phyloP scores from a whole-genome alignment of 139 green algal species.

The Nannochloris sp. region DNA sequence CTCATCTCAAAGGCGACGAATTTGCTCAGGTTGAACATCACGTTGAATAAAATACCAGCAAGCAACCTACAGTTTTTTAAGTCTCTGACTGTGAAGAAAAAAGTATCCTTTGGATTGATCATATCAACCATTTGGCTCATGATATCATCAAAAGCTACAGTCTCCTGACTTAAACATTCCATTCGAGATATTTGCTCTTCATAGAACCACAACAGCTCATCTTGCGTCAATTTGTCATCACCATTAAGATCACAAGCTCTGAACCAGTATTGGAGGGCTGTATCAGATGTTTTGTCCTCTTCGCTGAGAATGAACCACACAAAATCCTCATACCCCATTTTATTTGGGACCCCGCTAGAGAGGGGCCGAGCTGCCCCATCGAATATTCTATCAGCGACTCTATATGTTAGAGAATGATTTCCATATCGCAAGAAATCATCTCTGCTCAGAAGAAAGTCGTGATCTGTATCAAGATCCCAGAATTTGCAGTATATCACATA shows the following conservation, averaged over 20 bases:
- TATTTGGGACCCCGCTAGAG: slow-evolving; percentile 40
- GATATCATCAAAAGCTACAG: slow-evolving; percentile 26
- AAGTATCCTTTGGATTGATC: slow-evolving; percentile 57
- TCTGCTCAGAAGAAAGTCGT: slow-evolving; percentile 91
- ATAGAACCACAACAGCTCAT: slow-evolving; percentile 96
- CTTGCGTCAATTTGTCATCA: slow-evolving; percentile 68
- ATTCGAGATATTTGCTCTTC: slow-evolving; percentile 97
- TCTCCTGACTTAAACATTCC: slow-evolving; percentile 83
- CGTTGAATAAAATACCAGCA: slow-evolving; percentile 89
- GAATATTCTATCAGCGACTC: slow-evolving; percentile 93
- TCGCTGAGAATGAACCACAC: slow-evolving; percentile 98
- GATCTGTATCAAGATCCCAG: slow-evolving; percentile 97
- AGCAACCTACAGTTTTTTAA: slow-evolving; percentile 61
- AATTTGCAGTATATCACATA: slow-evolving; percentile 99
- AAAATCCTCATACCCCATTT: slow-evolving; percentile 99
- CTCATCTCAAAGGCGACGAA: slow-evolving; percentile 96
- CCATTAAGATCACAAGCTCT: slow-evolving; percentile 82
- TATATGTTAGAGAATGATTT: slow-evolving; percentile 87
- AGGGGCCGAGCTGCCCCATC: slow-evolving; percentile 65
- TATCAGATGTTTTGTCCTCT: slow-evolving; percentile 94
- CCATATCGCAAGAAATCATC: slow-evolving; percentile 92
- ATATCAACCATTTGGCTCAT: slow-evolving; percentile 98
- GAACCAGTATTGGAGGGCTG: slow-evolving; percentile 95
- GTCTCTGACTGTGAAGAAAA: slow-evolving; percentile 66
- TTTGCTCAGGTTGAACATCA: slow-evolving; percentile 98